Evolutionary conservation across 2,329 filamentous ascomycete genomes (phyloP).

Genomic region (Cryoendolithus antarcticus): DNA sequence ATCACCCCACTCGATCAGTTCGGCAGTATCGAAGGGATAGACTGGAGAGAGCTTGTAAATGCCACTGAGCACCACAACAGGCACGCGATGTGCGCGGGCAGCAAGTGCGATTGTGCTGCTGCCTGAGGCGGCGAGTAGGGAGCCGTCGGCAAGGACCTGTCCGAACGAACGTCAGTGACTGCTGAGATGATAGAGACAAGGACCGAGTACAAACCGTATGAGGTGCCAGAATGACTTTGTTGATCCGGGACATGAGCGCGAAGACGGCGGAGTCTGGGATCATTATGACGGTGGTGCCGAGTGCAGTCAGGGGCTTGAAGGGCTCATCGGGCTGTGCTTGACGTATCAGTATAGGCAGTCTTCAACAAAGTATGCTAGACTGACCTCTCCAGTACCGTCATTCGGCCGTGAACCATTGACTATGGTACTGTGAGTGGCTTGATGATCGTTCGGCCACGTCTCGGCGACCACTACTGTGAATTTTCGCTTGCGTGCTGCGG

Average conservation of each 20-base stretch:
- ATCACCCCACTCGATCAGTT: constrained; percentile 76
- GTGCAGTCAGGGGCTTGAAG: constrained; percentile 68
- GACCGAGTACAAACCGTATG: constrained; percentile 48
- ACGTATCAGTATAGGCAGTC: too few relatives aligned
- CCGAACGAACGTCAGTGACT: too few relatives aligned
- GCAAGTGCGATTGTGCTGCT: constrained; percentile 72
- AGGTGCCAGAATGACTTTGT: constrained; percentile 86
- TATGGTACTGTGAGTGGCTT: constrained; percentile 49
- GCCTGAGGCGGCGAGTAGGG: constrained; percentile 73
- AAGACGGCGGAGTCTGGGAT: constrained; percentile 78
- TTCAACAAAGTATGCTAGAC: too few relatives aligned
- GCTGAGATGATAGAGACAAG: too few relatives aligned
- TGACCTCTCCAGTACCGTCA: constrained; percentile 3
- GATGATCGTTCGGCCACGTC: constrained; percentile 56
- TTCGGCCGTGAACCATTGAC: constrained; percentile 39
- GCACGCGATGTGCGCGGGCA: constrained; percentile 67
- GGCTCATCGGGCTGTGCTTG: constrained; percentile 32
- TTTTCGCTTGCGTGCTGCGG: constrained; percentile 75
- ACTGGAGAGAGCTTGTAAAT: constrained; percentile 91
- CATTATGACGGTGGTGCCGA: constrained; percentile 70
- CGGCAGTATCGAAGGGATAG: constrained; percentile 71
- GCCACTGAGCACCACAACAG: constrained; percentile 78
- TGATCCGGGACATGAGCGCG: constrained; percentile 88
- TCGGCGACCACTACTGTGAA: constrained; percentile 84
- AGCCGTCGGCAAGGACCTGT: constrained; percentile 60